Evolutionary conservation across 768 basidiomycete species (phyloP).

Genomic region (Pleurotus ostreatus): DNA sequence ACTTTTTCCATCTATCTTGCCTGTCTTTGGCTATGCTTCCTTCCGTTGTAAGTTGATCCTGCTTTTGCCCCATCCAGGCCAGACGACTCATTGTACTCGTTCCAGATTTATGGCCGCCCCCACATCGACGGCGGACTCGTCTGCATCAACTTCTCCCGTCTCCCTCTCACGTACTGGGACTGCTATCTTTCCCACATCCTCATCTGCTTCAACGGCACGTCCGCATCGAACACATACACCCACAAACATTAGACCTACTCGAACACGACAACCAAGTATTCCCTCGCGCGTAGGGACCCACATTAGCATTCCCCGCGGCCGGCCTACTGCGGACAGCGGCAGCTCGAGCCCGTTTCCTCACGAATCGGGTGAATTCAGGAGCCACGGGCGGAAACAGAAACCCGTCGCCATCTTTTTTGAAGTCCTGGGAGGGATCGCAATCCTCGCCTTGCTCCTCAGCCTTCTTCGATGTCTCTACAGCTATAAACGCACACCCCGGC

Average conservation of each 20-base stretch:
- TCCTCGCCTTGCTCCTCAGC: conserved; percentile 27
- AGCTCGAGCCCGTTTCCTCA: neutral
- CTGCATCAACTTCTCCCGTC: conserved; percentile 4
- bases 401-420: conserved; percentile 40
- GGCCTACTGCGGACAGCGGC: conserved; percentile 7
- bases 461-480: conserved; percentile 38
- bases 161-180: neutral
- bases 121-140: conserved; percentile 7
- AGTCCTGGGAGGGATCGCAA: conserved; percentile 38
- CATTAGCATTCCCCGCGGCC: conserved; percentile 10
- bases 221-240: neutral
- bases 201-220: conserved; percentile 6
- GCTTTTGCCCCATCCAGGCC: neutral
- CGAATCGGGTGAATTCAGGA: conserved; percentile 2
- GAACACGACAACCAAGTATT: neutral
- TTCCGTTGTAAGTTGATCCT: conserved; percentile 5
- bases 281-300: conserved; percentile 7
- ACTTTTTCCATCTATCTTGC: neutral
- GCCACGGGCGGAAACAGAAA: conserved; percentile 19
- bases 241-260: neutral
- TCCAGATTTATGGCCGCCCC: conserved; percentile 13
- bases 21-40: conserved; percentile 9
- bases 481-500: conserved; percentile 40
- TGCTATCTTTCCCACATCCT: conserved; percentile 7
- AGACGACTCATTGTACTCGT: neutral